These are phyloP conservation scores for Suillus clintonianus DNA, from an alignment of 768 basidiomycete species.

Conservation along the genomic window DNA sequence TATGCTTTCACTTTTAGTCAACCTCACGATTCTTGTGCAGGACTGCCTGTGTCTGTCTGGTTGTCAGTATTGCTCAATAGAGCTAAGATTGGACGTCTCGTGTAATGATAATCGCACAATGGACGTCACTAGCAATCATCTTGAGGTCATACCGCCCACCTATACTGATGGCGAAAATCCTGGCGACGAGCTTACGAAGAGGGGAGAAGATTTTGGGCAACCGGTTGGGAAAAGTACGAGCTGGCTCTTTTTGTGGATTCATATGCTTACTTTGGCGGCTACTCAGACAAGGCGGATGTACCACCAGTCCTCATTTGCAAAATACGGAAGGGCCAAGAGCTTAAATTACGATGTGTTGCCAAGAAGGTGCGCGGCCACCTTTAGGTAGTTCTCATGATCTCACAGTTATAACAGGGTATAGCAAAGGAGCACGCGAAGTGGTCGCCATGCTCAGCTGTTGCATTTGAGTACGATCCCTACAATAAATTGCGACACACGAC, in stretches of 20 bases:
- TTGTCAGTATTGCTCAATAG: constrained; percentile 86
- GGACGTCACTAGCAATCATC: constrained; percentile 84
- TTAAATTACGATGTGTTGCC: constrained; percentile 82
- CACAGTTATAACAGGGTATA: constrained; percentile 65
- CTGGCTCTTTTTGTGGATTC: not conserved
- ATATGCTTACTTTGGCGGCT: constrained; percentile 8
- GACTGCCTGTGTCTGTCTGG: constrained; percentile 88
- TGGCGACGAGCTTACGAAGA: constrained; percentile 75
- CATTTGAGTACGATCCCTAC: constrained; percentile 97
- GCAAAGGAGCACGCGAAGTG: constrained; percentile 99
- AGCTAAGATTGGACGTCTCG: constrained; percentile 72
- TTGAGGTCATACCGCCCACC: constrained; percentile 57
- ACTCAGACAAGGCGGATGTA: constrained; percentile 56
- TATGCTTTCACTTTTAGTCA: constrained; percentile 2
- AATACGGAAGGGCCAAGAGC: constrained; percentile 91
- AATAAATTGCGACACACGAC: constrained; percentile 96
- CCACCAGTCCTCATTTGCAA: constrained; percentile 86
- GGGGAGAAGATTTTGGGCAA: constrained; percentile 73
- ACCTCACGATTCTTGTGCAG: constrained; percentile 39
- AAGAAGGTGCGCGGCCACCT: constrained; percentile 70
- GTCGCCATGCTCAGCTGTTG: constrained; percentile 94
- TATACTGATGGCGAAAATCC: constrained; percentile 42
- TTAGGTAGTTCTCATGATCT: not conserved
- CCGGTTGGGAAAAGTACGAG: constrained; percentile 82
- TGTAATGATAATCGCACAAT: constrained; percentile 76